Evolutionary conservation across 2,329 filamentous ascomycete species (phyloP).

Genomic region (Neofusicoccum sp.): DNA sequence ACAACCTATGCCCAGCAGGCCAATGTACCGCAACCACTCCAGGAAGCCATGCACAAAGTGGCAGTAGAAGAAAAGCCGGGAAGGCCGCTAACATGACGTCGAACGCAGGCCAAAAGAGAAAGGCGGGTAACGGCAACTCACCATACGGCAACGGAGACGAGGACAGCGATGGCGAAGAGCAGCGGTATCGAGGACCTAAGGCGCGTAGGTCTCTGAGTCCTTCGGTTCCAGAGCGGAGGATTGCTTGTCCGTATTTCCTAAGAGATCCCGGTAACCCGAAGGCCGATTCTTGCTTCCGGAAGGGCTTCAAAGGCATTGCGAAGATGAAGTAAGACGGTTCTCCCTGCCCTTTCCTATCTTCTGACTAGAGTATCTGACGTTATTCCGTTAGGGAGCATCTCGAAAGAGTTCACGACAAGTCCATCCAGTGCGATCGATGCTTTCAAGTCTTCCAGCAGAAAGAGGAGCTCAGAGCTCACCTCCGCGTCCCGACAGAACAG

Average conservation of each 20-base stretch:
- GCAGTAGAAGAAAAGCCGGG: too few relatives aligned
- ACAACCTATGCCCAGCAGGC: background rate
- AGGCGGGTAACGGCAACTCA: background rate
- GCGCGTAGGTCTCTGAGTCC: background rate
- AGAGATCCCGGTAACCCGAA: background rate
- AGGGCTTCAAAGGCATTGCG: background rate
- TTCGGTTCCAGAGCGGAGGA: background rate
- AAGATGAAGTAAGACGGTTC: conserved; percentile 15
- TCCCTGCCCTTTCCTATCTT: too few relatives aligned
- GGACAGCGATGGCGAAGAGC: background rate
- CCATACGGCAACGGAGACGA: background rate
- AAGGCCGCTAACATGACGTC: background rate
- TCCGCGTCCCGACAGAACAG: background rate
- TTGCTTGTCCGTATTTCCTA: background rate
- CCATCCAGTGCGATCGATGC: background rate
- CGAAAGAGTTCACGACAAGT: background rate
- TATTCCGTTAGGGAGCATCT: background rate
- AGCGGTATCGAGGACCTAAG: background rate
- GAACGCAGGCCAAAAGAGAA: background rate
- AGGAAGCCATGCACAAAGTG: too few relatives aligned
- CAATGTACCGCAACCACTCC: background rate
- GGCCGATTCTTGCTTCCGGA: background rate
- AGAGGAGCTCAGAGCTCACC: background rate
- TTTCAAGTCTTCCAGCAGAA: background rate
- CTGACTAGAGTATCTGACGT: background rate